Conservation (phyloP, 768 basidiomycete genomes). For the Krasilnikovozyma curviuscula region DNA sequence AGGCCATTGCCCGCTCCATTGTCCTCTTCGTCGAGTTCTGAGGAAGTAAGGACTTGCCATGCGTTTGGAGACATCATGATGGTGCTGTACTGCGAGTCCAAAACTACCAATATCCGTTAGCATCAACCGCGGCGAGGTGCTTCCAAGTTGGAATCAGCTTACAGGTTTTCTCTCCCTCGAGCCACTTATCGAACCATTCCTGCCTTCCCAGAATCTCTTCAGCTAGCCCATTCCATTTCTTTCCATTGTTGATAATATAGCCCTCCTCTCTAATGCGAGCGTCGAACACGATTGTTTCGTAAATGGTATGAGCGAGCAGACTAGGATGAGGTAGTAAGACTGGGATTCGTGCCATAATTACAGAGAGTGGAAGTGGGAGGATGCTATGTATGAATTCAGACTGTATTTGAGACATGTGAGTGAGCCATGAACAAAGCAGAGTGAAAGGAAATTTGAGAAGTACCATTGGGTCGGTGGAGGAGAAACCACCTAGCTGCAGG, state of each 20-base stretch:
- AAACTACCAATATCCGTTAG: no score
- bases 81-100: conserved; percentile 70
- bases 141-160: no score
- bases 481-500: conserved; percentile 43
- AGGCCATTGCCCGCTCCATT: no score
- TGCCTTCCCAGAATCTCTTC: conserved; percentile 59
- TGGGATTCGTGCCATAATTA: conserved; percentile 56
- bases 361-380: conserved; percentile 53
- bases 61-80: conserved; percentile 65
- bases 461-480: conserved; percentile 56
- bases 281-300: conserved; percentile 79
- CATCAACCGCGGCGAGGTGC: no score
- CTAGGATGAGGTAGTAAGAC: conserved; percentile 55
- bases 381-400: conserved; percentile 65
- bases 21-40: conserved; percentile 25
- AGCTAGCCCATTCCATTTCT: conserved; percentile 55
- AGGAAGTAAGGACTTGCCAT: conserved; percentile 44
- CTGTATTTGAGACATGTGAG: conserved; percentile 29
- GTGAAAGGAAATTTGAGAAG: neutral
- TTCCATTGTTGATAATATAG: conserved; percentile 34
- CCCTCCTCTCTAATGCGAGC: conserved; percentile 52
- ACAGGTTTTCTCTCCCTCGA: conserved; percentile 78
- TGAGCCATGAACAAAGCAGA: neutral
- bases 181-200: conserved; percentile 83
- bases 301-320: conserved; percentile 82